Evolutionary conservation across 2,329 filamentous ascomycete genomes (phyloP), one percentile per base, ranked within the genome.

Genomic region (Fusarium nelsonii): DNA sequence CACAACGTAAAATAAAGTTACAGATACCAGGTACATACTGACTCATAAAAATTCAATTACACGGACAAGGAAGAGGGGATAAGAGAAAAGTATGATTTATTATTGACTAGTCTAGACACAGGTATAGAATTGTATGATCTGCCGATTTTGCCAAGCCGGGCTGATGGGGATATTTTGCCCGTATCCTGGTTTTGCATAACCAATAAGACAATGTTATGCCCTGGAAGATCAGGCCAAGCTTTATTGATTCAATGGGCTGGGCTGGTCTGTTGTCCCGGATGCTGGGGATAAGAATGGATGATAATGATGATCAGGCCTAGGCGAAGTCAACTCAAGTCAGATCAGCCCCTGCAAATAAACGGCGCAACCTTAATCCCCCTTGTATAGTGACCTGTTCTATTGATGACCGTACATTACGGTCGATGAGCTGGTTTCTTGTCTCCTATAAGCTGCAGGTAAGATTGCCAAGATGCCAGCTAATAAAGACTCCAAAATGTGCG

Each of bases 391-490:
- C 8, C 46, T 18, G 16, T 23, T 50, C 33, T 50, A 54, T 54
- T 23, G 26, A 45, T 50, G 20, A 37, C 23, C 37, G 23, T 50
- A 10, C 11, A 26, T 34, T 36, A 50, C 6, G 34, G 3, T n/a
- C 16, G 30, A 18, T 46, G 46, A 37, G 20, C 30, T 40, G 48
- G n/a, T 30, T 14, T 36, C 43, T 64, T 30, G 30, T 30, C 61
- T 64, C 59, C 61, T 64, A 51, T 43, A 54, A 28, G 23, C 54
- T 65, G 65, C 54, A 52, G 23, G 45, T 65, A 36, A 68, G 53
- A 63, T 63, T 63, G 50, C 44, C 20, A 16, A 52, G 36, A 18
- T 36, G n/a, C 45, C 12, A 36, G 41, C 37, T 51, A 39, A 26
- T 51, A 39, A 26, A 49, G 16, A 32, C 30, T 23, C 18, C 36